Percentiles rank a stretch among this genome's conserved stretches.
Conservation (phyloP, 2,329 filamentous ascomycete genomes). For the Dichotomopilus funicola region DNA sequence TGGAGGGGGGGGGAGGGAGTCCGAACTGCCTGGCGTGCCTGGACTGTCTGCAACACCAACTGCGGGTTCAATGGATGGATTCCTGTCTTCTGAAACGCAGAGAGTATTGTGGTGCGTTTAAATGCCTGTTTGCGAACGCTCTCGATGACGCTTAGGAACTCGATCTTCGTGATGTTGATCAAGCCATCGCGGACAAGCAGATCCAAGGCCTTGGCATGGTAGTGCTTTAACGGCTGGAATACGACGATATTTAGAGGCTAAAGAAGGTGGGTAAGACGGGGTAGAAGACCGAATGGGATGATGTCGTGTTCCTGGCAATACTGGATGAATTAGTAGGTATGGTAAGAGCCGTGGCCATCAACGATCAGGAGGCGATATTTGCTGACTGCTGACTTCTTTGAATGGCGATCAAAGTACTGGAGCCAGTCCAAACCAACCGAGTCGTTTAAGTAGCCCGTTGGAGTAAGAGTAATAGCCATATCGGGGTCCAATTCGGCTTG, state of each 20-base stretch:
- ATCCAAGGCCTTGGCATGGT: not conserved
- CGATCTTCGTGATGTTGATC: slow-evolving; percentile 1
- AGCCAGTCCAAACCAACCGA: not conserved
- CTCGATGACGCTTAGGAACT: not conserved
- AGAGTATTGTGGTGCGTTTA: not conserved
- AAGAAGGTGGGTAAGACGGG: not conserved
- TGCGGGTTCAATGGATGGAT: not conserved
- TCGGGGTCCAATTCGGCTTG: not conserved
- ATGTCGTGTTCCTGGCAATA: not conserved
- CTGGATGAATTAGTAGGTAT: not conserved
- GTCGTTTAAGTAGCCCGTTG: not conserved
- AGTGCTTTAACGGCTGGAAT: slow-evolving; percentile 1
- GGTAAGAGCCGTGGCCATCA: not conserved
- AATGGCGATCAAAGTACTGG: not conserved
- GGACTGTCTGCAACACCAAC: not conserved
- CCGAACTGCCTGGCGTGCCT: not conserved
- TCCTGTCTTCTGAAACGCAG: not conserved
- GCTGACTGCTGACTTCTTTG: not conserved
- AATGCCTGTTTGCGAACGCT: not conserved
- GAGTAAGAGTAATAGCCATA: not conserved
- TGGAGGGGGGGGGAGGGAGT: not conserved
- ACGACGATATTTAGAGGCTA: not conserved
- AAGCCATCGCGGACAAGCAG: not conserved
- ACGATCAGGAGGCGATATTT: not conserved
- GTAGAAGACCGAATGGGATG: not conserved